These are phyloP conservation scores for Leishmania turanica DNA, from an alignment of 208 protist species.

Conservation along the genomic window DNA sequence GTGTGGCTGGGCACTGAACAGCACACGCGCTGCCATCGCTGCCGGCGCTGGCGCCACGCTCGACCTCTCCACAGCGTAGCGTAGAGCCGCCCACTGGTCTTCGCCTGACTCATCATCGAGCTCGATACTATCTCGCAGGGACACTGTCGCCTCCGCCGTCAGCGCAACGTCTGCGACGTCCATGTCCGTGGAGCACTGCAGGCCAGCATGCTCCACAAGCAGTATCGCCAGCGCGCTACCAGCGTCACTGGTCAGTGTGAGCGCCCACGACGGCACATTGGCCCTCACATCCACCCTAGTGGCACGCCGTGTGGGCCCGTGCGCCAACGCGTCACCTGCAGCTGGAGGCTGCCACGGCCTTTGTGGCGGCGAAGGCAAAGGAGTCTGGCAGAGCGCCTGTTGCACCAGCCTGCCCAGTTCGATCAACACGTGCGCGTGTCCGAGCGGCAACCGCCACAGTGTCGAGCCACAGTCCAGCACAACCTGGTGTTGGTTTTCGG, in stretches of 20 bases:
- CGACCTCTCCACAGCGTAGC: not conserved
- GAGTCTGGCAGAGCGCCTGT: not conserved
- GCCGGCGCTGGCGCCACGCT: not conserved
- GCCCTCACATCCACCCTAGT: not conserved
- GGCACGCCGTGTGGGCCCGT: not conserved
- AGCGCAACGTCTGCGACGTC: slow-evolving; percentile 8
- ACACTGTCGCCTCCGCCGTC: slow-evolving; percentile 14
- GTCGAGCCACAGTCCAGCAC: slow-evolving; percentile 13
- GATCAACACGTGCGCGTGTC: slow-evolving; percentile 15
- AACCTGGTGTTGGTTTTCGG: not conserved
- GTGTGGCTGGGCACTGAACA: slow-evolving; percentile 17
- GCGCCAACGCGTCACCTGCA: not conserved
- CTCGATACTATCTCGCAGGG: slow-evolving; percentile 10
- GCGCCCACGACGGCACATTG: not conserved
- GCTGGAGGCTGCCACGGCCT: not conserved
- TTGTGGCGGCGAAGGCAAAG: not conserved
- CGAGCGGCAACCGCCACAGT: slow-evolving; percentile 17
- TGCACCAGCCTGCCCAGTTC: not conserved
- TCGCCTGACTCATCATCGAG: not conserved
- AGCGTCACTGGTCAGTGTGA: slow-evolving; percentile 19
- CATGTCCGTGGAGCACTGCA: slow-evolving; percentile 17
- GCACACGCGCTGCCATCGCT: slow-evolving; percentile 3
- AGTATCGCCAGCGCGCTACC: not conserved
- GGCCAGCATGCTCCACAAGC: slow-evolving; percentile 4
- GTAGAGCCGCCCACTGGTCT: not conserved